Conservation (phyloP, 2,329 filamentous ascomycete species). For the Colletotrichum salicis region DNA sequence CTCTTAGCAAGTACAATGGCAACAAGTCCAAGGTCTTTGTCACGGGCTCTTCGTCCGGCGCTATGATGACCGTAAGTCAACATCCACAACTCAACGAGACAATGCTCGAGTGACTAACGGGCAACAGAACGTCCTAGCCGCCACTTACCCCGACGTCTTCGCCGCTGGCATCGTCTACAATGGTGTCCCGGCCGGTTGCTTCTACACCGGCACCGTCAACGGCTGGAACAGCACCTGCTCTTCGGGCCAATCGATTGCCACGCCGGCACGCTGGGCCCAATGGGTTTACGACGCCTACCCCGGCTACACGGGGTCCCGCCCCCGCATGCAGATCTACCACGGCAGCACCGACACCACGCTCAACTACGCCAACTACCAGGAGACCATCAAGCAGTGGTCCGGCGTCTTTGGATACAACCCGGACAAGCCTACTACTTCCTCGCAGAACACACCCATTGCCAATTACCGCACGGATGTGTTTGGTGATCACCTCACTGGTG, state of each 20-base stretch:
- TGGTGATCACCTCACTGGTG: constrained; percentile 44
- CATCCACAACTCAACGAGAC: no score
- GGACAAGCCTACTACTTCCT: constrained; percentile 43
- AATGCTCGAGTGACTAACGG: not conserved
- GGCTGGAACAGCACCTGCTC: constrained; percentile 67
- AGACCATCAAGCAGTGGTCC: constrained; percentile 67
- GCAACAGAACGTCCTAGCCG: constrained; percentile 56
- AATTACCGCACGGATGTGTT: constrained; percentile 53
- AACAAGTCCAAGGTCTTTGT: constrained; percentile 60
- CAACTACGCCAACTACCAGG: constrained; percentile 64
- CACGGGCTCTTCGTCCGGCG: constrained; percentile 47
- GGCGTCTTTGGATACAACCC: constrained; percentile 56
- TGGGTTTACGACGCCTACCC: constrained; percentile 60
- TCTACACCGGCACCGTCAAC: constrained; percentile 54
- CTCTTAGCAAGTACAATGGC: constrained; percentile 58
- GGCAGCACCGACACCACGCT: constrained; percentile 62
- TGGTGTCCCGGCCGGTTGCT: constrained; percentile 67
- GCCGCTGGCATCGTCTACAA: constrained; percentile 61
- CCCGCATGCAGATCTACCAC: constrained; percentile 70
- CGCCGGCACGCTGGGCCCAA: constrained; percentile 53
- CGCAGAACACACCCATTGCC: constrained; percentile 47
- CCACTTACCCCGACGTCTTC: constrained; percentile 66
- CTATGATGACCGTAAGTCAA: constrained; percentile 35
- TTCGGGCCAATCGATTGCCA: constrained; percentile 57
- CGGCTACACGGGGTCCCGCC: constrained; percentile 58